Evolutionary conservation across 768 basidiomycete genomes (phyloP), one percentile per base, ranked within the genome.

Genomic region (Wakefieldia striispora): DNA sequence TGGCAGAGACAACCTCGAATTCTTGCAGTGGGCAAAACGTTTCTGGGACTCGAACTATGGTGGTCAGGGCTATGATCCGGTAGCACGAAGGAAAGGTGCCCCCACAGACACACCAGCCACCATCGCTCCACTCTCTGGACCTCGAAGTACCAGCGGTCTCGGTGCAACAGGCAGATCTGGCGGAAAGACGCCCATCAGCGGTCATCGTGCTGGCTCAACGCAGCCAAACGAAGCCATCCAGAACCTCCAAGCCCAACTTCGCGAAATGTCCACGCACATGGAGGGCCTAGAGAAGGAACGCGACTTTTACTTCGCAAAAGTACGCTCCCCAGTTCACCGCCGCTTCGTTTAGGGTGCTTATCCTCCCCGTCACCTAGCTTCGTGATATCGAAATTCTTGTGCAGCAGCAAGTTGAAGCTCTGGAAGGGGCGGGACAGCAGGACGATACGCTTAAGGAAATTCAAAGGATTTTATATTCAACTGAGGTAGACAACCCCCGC

Each of bases 261-360:
- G 81, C 54, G 97, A 98, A 54, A 76, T 97, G 74, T 81, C 82
- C 31, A 67, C 74, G 0, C 88, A 91, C 62, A 73, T 97, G 56
- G 93, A 95, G 64, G 90, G 91, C 1, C 73, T 98, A 34, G 94
- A 98, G 76, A 97, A 94, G 75, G 97, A 99, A 72, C 75, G 95
- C 40, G 95, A 98, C 68, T 98, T 99, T 70, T 99, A 99, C 72
- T 99, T 98, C 69, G 85, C 88, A 62, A 99, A 97, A 82, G 95
- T 95, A 58, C 77, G 2, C 9, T 16, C 13, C 35, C 51, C 26
- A 40, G 23, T 44, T 50, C 40, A 9, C 43, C 35, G 35, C 37
- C 33, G 36, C 40, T 48, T 56, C 43, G 10, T 38, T 46, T 47
- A 14, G 33, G 33, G 33, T 16, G 16, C 48, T 51, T 45, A 46